phyloP scores from a whole-genome alignment of 192 early-diverging fungal species.

The Diversispora epigaea region DNA sequence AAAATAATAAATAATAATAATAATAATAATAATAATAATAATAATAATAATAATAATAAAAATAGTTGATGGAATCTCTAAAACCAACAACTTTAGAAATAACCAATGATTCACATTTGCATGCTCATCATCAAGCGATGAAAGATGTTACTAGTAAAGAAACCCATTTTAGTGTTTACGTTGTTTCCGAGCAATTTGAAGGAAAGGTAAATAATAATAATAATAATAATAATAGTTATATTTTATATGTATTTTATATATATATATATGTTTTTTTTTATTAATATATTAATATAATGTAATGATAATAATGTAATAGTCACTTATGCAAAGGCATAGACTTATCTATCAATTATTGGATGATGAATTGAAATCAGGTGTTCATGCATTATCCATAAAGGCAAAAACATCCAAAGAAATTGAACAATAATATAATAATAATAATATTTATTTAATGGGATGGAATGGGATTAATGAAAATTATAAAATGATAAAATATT shows the following conservation, averaged over 20 bases:
- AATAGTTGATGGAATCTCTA: slow-evolving; percentile 43
- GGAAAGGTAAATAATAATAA: slow-evolving; percentile 46
- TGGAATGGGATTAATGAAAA: no score
- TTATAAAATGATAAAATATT: no score
- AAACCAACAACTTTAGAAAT: slow-evolving; percentile 65
- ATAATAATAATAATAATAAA: neutral
- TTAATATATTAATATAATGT: slow-evolving; percentile 4
- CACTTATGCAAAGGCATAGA: slow-evolving; percentile 63
- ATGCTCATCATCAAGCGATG: slow-evolving; percentile 86
- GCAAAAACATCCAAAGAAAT: slow-evolving; percentile 75
- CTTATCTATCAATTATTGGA: slow-evolving; percentile 67
- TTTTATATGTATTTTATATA: slow-evolving; percentile 4
- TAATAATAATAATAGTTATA: neutral
- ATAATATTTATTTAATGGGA: neutral
- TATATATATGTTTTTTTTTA: no score
- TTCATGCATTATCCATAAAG: slow-evolving; percentile 77
- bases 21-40: neutral
- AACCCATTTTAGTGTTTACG: slow-evolving; percentile 80
- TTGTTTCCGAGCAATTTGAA: slow-evolving; percentile 70
- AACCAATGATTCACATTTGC: slow-evolving; percentile 76
- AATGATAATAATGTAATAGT: slow-evolving; percentile 1
- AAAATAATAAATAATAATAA: no score
- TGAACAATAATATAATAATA: neutral
- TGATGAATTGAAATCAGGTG: slow-evolving; percentile 68
- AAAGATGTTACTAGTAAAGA: slow-evolving; percentile 71